A percentile compares a stretch with the other conserved stretches of the same genome.
Conservation (phyloP, 2,329 filamentous ascomycete species). For the Talaromyces albobiverticillius region DNA sequence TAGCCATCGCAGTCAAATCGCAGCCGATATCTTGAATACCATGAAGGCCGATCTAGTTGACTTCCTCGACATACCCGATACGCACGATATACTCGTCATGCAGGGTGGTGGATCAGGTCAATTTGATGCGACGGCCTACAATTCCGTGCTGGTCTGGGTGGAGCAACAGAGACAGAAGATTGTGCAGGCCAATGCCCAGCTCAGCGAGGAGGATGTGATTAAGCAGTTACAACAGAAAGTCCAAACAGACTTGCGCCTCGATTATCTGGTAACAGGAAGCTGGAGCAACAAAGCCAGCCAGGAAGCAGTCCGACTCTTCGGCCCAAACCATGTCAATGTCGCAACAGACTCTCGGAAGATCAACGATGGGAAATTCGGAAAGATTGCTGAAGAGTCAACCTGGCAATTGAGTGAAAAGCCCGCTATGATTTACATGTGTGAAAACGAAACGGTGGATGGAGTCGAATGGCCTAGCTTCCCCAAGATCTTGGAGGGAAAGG, state of each 20-base stretch:
- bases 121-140: constrained; percentile 81
- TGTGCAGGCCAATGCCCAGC: constrained; percentile 29
- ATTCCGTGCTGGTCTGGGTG: constrained; percentile 81
- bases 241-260: constrained; percentile 69
- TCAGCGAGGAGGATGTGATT: constrained; percentile 50
- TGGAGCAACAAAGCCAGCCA: constrained; percentile 89
- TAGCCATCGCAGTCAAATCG: constrained; percentile 79
- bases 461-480: constrained; percentile 83
- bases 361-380: constrained; percentile 80
- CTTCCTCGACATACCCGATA: constrained; percentile 77
- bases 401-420: constrained; percentile 68
- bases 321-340: constrained; percentile 73
- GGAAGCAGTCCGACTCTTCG: constrained; percentile 75
- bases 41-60: constrained; percentile 70
- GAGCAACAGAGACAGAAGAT: constrained; percentile 61
- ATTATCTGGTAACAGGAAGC: constrained; percentile 86
- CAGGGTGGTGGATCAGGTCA: constrained; percentile 76
- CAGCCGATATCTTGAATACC: constrained; percentile 73
- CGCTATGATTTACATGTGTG: constrained; percentile 82
- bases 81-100: constrained; percentile 82
- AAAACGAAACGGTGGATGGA: constrained; percentile 86
- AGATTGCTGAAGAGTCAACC: constrained; percentile 70
- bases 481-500: constrained; percentile 55
- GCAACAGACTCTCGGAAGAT: constrained; percentile 62
- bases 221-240: constrained; percentile 63